Evolutionary conservation across 805 yeast genomes (phyloP), one percentile per base, ranked within the genome.

Genomic region (Cyberlindnera japonica): DNA sequence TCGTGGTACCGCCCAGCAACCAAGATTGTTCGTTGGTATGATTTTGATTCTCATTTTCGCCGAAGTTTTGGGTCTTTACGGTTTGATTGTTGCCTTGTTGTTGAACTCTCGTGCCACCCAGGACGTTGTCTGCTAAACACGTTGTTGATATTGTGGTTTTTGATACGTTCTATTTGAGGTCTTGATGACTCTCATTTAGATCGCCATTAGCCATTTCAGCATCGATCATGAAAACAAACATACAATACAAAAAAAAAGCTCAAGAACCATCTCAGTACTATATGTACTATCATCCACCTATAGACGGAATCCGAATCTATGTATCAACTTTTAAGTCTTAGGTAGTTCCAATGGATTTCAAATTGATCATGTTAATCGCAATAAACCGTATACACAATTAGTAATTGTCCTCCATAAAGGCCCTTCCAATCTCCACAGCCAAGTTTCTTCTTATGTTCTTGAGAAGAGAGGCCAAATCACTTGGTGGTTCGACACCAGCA

Each of bases 21-120:
- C 97, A 65, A 85, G 96, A 76, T 78, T 91, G 62, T 91, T 91
- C 68, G 98, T 91, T 51, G 98, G 98, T 67, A 91, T 91, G 95
- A 87, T 91, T 73, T 81, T 91, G 73, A 91, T 91, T 67, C 84
- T 91, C 70, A 91, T 91, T 88, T 91, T 91, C 72, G 96, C 97
- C 51, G 99, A 91, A 79, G 98, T 90, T 55, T 80, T 90, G 72
- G 98, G 99, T 75, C 82, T 93, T 57, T 88, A 93, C 69, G 99
- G 99, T 63, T 80, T 93, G 62, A 93, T 93, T 79, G 98, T 93
- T 55, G 99, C 99, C 52, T 80, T 93, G 65, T 78, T 93, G 67
- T 81, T 93, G 72, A 93, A 93, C 85, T 90, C 99, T 51, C 85
- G 95, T 77, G 98, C 98, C 57, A 82, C 86, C 52, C 95, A 85